phyloP scores from a whole-genome alignment of 495 filamentous ascomycete species.

The Tuber calosporum region DNA sequence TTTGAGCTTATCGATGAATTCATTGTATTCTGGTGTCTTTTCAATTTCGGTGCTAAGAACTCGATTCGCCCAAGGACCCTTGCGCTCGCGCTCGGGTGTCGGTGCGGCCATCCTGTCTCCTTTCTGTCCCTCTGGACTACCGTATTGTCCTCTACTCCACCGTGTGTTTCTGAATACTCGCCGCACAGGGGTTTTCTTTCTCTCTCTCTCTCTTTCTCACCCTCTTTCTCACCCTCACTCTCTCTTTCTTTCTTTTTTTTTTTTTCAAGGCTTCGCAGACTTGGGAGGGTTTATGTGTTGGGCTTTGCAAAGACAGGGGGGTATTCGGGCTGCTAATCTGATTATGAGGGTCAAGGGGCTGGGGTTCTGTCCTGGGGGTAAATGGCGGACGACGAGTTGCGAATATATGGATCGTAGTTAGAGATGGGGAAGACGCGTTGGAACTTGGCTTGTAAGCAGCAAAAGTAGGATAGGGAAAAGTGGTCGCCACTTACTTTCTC shows the following conservation, averaged over 20 bases:
- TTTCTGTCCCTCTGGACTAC: neutral
- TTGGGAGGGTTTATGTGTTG: neutral
- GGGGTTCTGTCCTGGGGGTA: neutral
- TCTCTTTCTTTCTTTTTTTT: neutral
- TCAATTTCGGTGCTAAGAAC: conserved; percentile 46
- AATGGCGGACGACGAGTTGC: neutral
- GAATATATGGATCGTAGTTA: neutral
- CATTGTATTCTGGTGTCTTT: conserved; percentile 56
- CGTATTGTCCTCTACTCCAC: neutral
- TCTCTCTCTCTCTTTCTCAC: too few relatives aligned
- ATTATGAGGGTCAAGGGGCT: neutral
- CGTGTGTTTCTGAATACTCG: neutral
- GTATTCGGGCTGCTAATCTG: neutral
- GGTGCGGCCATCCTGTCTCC: conserved; percentile 22
- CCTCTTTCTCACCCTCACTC: neutral
- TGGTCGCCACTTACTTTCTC: neutral
- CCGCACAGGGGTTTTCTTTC: neutral
- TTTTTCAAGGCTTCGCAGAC: neutral
- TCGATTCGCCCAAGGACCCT: conserved; percentile 44
- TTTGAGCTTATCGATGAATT: conserved; percentile 60
- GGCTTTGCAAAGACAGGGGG: neutral
- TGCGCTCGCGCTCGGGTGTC: conserved; percentile 37
- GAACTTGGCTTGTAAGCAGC: neutral
- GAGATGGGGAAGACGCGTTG: conserved; percentile 1
- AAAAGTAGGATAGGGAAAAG: neutral